A percentile compares a stretch with the other conserved stretches of the same genome.
Evolutionary conservation across 139 green algal species (phyloP).

Genomic region (Chlamydomonas asymmetrica): DNA sequence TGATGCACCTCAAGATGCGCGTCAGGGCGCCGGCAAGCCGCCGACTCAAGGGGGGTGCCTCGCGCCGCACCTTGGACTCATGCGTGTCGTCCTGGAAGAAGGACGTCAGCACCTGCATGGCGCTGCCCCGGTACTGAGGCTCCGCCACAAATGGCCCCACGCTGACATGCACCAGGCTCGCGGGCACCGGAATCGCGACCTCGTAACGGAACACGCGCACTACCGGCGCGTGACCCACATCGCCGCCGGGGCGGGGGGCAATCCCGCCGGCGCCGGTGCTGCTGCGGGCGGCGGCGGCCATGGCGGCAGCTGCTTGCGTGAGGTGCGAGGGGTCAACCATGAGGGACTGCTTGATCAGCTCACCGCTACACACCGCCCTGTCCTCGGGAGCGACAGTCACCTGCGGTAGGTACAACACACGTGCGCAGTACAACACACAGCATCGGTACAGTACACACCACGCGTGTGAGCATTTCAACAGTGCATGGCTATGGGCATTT

Average conservation of each 20-base stretch:
- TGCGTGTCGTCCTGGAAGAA: constrained; percentile 3
- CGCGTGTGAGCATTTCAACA: too few relatives aligned
- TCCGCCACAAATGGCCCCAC: constrained; percentile 29
- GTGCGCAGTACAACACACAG: too few relatives aligned
- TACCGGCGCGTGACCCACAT: constrained; percentile 16
- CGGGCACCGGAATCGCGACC: constrained; percentile 3
- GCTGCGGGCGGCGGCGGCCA: not conserved
- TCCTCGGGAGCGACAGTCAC: constrained; percentile 21
- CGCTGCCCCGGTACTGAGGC: constrained; percentile 30
- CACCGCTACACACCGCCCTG: constrained; percentile 30
- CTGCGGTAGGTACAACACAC: too few relatives aligned
- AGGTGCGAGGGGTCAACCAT: constrained; percentile 3
- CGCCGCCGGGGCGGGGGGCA: not conserved
- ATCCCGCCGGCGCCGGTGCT: not conserved
- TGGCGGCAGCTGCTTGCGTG: not conserved
- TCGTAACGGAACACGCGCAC: constrained; percentile 30
- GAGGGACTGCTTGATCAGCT: constrained; percentile 26
- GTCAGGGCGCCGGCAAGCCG: too few relatives aligned
- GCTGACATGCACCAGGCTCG: constrained; percentile 20
- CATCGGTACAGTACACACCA: too few relatives aligned
- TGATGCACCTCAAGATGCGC: constrained; percentile 1
- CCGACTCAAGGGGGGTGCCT: too few relatives aligned
- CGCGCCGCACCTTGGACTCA: not conserved
- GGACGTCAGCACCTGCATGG: constrained; percentile 16
- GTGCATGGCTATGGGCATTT: too few relatives aligned